A percentile compares a stretch with the other conserved stretches of the same genome.
Conservation (phyloP, 2,329 filamentous ascomycete species). For the Cercospora berteroae region DNA sequence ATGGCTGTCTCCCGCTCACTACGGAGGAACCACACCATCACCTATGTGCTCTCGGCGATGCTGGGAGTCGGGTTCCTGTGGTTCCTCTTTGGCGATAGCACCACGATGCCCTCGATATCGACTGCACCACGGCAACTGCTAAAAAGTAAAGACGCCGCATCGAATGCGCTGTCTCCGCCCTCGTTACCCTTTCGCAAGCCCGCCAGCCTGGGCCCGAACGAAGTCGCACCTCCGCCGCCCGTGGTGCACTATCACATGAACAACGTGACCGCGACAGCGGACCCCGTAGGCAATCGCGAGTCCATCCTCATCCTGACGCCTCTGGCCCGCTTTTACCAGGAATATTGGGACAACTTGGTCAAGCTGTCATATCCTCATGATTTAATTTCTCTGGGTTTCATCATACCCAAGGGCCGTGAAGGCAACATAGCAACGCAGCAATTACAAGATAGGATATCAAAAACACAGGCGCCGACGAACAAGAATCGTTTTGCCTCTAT, state of each 20-base stretch:
- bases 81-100: slow-evolving; percentile 54
- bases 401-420: slow-evolving; percentile 88
- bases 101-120: slow-evolving; percentile 59
- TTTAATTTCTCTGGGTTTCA: slow-evolving; percentile 91
- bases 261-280: slow-evolving; percentile 78
- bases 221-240: slow-evolving; percentile 67
- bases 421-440: slow-evolving; percentile 82
- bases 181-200: slow-evolving; percentile 72
- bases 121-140: slow-evolving; percentile 49
- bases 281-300: slow-evolving; percentile 76
- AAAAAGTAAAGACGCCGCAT: slow-evolving; percentile 56
- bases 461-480: slow-evolving; percentile 79
- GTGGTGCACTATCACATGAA: slow-evolving; percentile 94
- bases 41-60: slow-evolving; percentile 67
- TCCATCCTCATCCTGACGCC: slow-evolving; percentile 89
- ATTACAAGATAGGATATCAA: slow-evolving; percentile 79
- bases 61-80: slow-evolving; percentile 62
- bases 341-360: slow-evolving; percentile 92
- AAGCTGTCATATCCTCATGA: slow-evolving; percentile 86
- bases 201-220: slow-evolving; percentile 52
- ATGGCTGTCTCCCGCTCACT: slow-evolving; percentile 65
- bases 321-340: slow-evolving; percentile 86
- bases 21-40: slow-evolving; percentile 76
- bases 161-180: slow-evolving; percentile 69
- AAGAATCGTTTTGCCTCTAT: slow-evolving; percentile 86